Base-by-base conservation (phyloP, 352 stramenopile genomes). In the Hyaloperonospora arabidopsidis region DNA sequence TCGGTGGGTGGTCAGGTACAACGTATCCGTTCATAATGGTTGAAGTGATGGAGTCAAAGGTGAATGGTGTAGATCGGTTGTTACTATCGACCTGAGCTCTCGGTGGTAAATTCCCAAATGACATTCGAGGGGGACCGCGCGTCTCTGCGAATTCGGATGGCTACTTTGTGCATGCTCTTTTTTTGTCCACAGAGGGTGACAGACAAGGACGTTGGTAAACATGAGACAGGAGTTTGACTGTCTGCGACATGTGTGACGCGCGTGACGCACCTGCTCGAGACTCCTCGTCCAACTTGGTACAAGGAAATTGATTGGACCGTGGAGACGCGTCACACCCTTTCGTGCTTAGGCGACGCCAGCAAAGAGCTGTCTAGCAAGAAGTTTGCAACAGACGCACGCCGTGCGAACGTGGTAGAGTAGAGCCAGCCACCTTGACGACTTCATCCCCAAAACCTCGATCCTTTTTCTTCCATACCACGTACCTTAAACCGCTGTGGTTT, bases 91-190 rank as follows among this genome's bases (percentile, higher is more conserved):
- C 46, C 13, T 55, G 55, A 44, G 17, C 46, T 45, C 41, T 56
- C 32, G 55, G 23, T 65, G 50, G 55, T 54, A 61, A 68, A 65
- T 68, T 61, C 50, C 21, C 19, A 34, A 68, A 61, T 68, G 61
- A 50, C 38, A 45, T 6, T 47, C 17, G 11, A 8, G 2, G 39
- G 49, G 25, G 25, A 29, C 25, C 25, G 7, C 25, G 25, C 25
- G 7, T 7, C 25, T 29, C 25, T 29, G 25, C 25, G 25, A 29
- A 29, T 29, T 29, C 25, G 25, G 25, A 29, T 29, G 25, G 25
- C 25, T 29, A 29, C 25, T 29, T 29, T 29, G n/a, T 29, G 25
- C 25, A 7, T 29, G 7, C 7, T 29, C 3, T 3, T 3, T 29
- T 29, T 7, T 7, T 7, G 25, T n/a, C 25, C 25, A 29, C 25